Conservation (phyloP, 2,329 filamentous ascomycete genomes). For the Neocucurbitaria cava region DNA sequence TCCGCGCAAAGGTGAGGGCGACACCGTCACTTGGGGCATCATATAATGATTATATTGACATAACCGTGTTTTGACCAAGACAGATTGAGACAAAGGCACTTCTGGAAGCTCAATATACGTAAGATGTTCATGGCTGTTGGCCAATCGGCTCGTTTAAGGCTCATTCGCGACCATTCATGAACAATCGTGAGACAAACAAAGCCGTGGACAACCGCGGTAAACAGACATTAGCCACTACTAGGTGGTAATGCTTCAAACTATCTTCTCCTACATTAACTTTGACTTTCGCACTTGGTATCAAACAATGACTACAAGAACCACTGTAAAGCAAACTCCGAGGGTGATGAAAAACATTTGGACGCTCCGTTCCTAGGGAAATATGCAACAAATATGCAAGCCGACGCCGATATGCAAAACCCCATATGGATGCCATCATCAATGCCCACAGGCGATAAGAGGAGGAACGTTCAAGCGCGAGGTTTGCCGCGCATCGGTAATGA, state of each 20-base stretch:
- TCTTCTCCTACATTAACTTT: conserved; percentile 3
- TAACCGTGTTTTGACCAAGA: not conserved
- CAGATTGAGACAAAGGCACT: conserved; percentile 2
- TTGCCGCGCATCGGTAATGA: not conserved
- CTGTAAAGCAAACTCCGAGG: conserved; percentile 4
- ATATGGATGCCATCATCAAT: conserved; percentile 20
- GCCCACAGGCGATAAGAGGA: not conserved
- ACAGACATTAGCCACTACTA: conserved; percentile 21
- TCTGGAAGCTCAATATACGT: conserved; percentile 21
- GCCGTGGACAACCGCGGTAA: conserved; percentile 37
- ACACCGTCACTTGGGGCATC: not conserved
- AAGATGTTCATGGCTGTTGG: conserved; percentile 18
- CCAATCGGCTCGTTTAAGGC: conserved; percentile 27
- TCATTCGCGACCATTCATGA: conserved; percentile 18
- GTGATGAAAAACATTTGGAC: conserved; percentile 16
- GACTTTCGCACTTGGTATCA: conserved; percentile 16
- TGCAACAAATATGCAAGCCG: conserved; percentile 27
- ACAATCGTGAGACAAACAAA: conserved; percentile 16
- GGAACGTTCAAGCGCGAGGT: conserved; percentile 1
- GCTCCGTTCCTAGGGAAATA: conserved; percentile 22
- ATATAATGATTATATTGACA: not conserved
- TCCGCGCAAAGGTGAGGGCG: not conserved
- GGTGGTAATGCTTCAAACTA: conserved; percentile 5
- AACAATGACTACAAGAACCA: conserved; percentile 12
- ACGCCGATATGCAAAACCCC: conserved; percentile 23